Percentiles rank a stretch among this genome's conserved stretches.
Conservation (phyloP, 345 rosid genomes). For the Acer yangbiense region DNA sequence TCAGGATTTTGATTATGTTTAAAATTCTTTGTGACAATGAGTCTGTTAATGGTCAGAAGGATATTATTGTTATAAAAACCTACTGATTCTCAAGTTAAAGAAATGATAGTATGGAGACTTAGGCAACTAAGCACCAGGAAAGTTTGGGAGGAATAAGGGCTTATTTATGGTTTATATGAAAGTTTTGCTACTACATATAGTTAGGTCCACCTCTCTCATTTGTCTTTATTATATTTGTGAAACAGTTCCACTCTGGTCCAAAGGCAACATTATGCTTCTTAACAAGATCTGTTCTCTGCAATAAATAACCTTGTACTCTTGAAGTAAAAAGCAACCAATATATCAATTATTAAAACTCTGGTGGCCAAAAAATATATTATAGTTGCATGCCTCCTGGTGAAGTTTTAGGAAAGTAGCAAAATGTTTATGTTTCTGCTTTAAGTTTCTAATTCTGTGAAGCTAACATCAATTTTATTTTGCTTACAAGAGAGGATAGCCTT, state of each 20-base stretch:
- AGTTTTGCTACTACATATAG: neutral
- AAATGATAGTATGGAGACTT: neutral
- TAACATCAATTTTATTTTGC: slow-evolving; percentile 2
- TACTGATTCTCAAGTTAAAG: slow-evolving; percentile 1
- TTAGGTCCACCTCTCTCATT: neutral
- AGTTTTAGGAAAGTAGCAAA: slow-evolving; percentile 7
- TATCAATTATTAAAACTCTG: neutral
- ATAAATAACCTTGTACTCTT: slow-evolving; percentile 13
- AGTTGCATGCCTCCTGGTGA: neutral
- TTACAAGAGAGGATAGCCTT: neutral
- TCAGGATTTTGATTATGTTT: neutral
- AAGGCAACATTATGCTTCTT: slow-evolving; percentile 14
- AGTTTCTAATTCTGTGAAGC: neutral
- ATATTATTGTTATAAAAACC: neutral
- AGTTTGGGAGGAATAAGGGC: neutral
- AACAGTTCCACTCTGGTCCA: neutral
- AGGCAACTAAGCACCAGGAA: neutral
- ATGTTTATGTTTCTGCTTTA: neutral
- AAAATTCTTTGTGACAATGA: neutral
- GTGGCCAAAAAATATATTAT: neutral
- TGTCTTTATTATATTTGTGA: neutral
- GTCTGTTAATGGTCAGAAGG: neutral
- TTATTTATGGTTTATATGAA: neutral
- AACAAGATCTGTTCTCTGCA: slow-evolving; percentile 8
- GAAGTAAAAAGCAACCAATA: neutral